Evolutionary conservation across 2,329 filamentous ascomycete genomes (phyloP).

Genomic region (Fusarium luffae): DNA sequence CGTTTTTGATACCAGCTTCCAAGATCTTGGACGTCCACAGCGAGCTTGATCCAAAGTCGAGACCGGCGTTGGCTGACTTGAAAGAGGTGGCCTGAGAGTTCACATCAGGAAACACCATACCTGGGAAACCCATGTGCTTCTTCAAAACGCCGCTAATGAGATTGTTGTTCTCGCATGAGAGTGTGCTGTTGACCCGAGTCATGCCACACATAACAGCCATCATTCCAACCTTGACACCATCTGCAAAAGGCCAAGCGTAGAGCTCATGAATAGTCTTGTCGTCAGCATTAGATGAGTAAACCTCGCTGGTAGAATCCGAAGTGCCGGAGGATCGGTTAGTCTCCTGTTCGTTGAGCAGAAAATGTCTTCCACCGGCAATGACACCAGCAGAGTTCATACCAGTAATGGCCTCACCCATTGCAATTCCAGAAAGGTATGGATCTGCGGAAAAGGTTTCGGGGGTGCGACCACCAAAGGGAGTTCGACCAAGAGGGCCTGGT

Average conservation of each 20-base stretch:
- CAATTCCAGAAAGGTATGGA: conserved; percentile 84
- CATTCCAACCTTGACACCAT: conserved; percentile 78
- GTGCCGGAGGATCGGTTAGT: conserved; percentile 71
- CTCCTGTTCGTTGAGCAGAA: conserved; percentile 62
- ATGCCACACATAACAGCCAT: conserved; percentile 76
- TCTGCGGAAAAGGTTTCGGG: conserved; percentile 92
- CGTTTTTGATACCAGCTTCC: neutral
- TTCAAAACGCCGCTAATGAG: conserved; percentile 75
- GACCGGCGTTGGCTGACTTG: neutral
- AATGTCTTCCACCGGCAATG: conserved; percentile 63
- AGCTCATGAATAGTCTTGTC: conserved; percentile 63
- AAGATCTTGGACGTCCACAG: neutral
- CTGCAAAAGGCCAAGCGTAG: conserved; percentile 81
- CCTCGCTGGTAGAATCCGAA: neutral
- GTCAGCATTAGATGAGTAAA: conserved; percentile 1
- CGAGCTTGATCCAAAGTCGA: neutral
- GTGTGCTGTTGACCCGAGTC: neutral
- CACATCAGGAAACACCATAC: conserved; percentile 72
- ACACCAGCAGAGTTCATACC: conserved; percentile 68
- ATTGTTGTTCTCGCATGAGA: conserved; percentile 69
- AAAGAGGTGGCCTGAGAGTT: neutral
- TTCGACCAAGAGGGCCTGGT: conserved; percentile 1
- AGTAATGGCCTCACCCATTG: conserved; percentile 78
- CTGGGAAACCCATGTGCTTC: conserved; percentile 77
- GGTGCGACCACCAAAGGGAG: conserved; percentile 74